Evolutionary conservation across 2,329 filamentous ascomycete genomes (phyloP), one percentile per base, ranked within the genome.

Genomic region (Ramichloridium luteum): DNA sequence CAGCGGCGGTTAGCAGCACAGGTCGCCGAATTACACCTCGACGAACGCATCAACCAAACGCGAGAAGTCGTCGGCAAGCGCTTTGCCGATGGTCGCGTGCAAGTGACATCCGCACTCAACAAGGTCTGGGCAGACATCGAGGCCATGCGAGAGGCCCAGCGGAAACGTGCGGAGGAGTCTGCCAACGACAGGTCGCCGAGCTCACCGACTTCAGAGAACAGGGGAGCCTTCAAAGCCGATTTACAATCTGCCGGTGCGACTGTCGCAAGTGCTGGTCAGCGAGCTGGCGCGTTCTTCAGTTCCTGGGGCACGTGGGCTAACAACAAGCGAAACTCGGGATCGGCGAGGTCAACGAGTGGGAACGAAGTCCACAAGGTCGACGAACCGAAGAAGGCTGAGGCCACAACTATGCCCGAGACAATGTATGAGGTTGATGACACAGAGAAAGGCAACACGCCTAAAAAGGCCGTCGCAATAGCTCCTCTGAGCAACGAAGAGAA

Each of bases 111-210:
- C 4, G 78, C 90, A 22, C 83, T 94, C 56, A 92, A 80, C 54
- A 85, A 75, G 49, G 66, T 96, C 16, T 96, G 92, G 66, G 73
- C 83, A 0, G 88, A 96, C 46, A 81, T 96, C 59, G 88, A 96
- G 56, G 62, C 73, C 3, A 71, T 84, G 59, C 69, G 82, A 10
- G 82, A 86, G 58, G 70, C 73, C 11, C 80, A 86, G 54, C 65
- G 73, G 35, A 75, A 72, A 47, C 65, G 67, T 30, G 61, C 67
- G 4, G 74, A 79, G 37, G 68, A 79, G 48, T 56, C 61, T 28
- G 58, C 51, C 52, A 55, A 57, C 11, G 27, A 28, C 26, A 34
- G 31, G 31, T 8, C 23, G 35, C 6, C 32, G 27, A 10, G 13
- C 33, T 10, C 41, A 42, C 14, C 44, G 16, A 23, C 30, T 13